Base-by-base conservation (phyloP, 2,329 filamentous ascomycete species). In the Xylariaceae sp. region DNA sequence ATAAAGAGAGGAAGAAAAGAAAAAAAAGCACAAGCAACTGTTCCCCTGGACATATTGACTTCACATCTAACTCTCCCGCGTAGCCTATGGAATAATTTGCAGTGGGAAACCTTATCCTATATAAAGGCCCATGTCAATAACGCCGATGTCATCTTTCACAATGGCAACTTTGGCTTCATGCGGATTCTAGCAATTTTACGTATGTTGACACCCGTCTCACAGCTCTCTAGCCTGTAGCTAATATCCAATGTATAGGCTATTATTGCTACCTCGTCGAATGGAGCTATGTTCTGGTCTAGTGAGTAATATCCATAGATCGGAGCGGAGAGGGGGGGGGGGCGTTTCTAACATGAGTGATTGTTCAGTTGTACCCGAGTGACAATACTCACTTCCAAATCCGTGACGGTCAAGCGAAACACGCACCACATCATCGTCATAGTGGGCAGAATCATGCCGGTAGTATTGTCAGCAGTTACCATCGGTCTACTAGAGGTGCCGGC, bases 81-180 rank as follows among this genome's bases (percentile, higher is more conserved):
- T 19, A 64, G 62, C 30, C 29, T 56, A 27, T 64, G 58, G 59
- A 34, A 54, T 48, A 59, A 65, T 49, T 44, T 64, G 2, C 54
- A 60, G 40, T 63, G 63, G 60, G 54, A 50, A 30, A 62, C 64
- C 12, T 44, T 65, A 19, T 47, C 50, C 41, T 63, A 65, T 39
- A 65, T 63, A 45, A 62, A 64, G 43, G 60, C 60, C 37, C 59
- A 63, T 41, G 62, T 55, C 48, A 29, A 57, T 4, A 63, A 63
- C 51, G 62, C 63, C 34, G 63, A 65, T n/a, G 62, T 65, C 19
- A 53, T 60, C 2, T 65, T 64, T 51, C 60, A 64, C 6, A 64
- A 63, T 56, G 63, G 62, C 8, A 64, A 64, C 39, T 64, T 64
- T 26, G 63, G 63, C 3, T 63, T 65, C 34, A 61, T 63, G 60